Evolutionary conservation across 2,329 filamentous ascomycete genomes (phyloP), one percentile per base, ranked within the genome.

Genomic region (Aspergillus puulaauensis): DNA sequence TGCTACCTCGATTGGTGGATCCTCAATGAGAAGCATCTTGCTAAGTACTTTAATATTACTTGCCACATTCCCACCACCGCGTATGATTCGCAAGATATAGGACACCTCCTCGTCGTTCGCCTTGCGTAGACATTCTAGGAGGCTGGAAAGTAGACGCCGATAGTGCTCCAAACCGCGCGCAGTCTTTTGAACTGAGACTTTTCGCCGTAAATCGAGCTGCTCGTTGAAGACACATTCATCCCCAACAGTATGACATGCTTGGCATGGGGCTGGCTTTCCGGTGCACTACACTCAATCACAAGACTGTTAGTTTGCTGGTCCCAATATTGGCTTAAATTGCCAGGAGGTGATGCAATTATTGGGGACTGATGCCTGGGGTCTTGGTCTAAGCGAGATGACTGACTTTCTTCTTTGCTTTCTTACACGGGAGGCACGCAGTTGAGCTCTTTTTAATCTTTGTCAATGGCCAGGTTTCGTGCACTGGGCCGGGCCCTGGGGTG

Each of bases 401-500:
- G 65, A 71, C 72, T 64, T 75, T 75, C 61, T 71, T 68, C 59
- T 74, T 75, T 19, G 72, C 70, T 33, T 69, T 62, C 47, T 74
- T 75, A 56, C 72, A 75, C 44, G 70, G 64, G n/a, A 66, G 54
- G 47, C 72, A 75, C 17, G 72, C 72, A 3, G 66, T 73, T 4
- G 72, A 75, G 45, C 69, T 75, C 61, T 75, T 75, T 48, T 69
- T 73, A 19, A 66, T 66, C 45, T 67, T 68, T 39, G 60, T 60
- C 43, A 72, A 65, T 45, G 15, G 63, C 58, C 11, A 61, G 27
- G 24, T 59, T 35, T 52, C 58, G 24, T 58, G 62, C 51, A 57
- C 64, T 41, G 57, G 56, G 39, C 63, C 53, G 45, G 70, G 61
- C 27, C 61, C 60, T 57, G 70, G 71, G 27, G 70, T 70, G 31